These are phyloP conservation scores for Agrocybe chaxingu DNA, from an alignment of 768 basidiomycete species.

Conservation along the genomic window DNA sequence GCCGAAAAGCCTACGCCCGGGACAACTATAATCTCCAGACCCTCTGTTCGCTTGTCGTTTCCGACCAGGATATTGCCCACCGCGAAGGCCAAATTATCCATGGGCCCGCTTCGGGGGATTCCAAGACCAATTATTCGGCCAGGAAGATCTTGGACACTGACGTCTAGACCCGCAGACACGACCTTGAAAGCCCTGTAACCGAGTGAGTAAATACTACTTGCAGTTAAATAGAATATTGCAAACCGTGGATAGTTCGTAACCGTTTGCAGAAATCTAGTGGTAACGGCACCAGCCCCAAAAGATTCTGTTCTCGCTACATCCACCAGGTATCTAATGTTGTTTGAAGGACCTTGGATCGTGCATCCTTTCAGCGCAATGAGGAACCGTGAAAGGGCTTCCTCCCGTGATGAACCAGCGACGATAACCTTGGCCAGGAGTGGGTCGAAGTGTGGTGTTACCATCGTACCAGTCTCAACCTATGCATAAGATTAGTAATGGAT, in stretches of 20 bases:
- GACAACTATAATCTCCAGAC: conserved; percentile 50
- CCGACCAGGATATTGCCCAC: conserved; percentile 58
- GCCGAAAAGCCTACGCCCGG: conserved; percentile 41
- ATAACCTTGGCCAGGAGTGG: conserved; percentile 61
- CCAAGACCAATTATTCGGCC: conserved; percentile 52
- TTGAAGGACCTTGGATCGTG: conserved; percentile 55
- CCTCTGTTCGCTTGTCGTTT: conserved; percentile 48
- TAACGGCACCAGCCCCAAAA: conserved; percentile 41
- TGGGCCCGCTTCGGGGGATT: conserved; percentile 61
- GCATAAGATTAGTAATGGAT: background rate
- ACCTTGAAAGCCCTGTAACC: conserved; percentile 47
- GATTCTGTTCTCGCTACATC: conserved; percentile 36
- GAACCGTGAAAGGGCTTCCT: conserved; percentile 44
- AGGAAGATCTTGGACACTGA: conserved; percentile 56
- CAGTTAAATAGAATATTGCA: conserved; percentile 2
- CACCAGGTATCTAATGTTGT: conserved; percentile 52
- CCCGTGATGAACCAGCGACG: conserved; percentile 42
- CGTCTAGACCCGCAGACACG: conserved; percentile 51
- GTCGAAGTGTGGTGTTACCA: conserved; percentile 52
- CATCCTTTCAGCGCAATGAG: conserved; percentile 30
- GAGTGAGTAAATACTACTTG: background rate
- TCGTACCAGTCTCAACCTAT: conserved; percentile 48
- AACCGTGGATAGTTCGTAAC: conserved; percentile 43
- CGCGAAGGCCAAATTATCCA: conserved; percentile 56
- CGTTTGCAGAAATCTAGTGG: conserved; percentile 45